Evolutionary conservation across 148 eudicot genomes (phyloP).

Genomic region (Euryodendron excelsum): DNA sequence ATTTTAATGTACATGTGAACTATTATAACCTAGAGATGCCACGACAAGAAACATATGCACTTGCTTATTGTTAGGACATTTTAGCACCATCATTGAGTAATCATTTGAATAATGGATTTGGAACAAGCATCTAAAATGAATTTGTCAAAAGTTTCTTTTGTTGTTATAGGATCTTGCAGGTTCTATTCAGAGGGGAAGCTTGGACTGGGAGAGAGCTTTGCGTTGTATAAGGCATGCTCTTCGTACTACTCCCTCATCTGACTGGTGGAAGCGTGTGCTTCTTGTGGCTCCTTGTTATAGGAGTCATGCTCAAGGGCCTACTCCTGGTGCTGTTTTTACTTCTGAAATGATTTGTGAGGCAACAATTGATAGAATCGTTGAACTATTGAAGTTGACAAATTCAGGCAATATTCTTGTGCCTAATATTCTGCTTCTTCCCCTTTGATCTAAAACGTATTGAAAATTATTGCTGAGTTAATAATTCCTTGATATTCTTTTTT

Average conservation of each 20-base stretch:
- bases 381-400: slow-evolving; percentile 86
- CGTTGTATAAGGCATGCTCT: slow-evolving; percentile 93
- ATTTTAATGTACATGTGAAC: background rate
- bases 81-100: background rate
- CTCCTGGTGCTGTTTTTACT: slow-evolving; percentile 94
- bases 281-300: slow-evolving; percentile 82
- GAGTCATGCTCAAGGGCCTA: slow-evolving; percentile 49
- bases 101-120: background rate
- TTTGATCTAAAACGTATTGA: background rate
- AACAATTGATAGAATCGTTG: slow-evolving; percentile 83
- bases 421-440: background rate
- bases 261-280: slow-evolving; percentile 98
- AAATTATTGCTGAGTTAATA: background rate
- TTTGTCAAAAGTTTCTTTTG: background rate
- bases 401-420: slow-evolving; percentile 55
- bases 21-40: background rate
- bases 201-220: slow-evolving; percentile 98
- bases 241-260: slow-evolving; percentile 91
- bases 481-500: background rate
- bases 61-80: background rate
- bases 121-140: background rate
- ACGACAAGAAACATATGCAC: background rate
- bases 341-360: slow-evolving; percentile 97
- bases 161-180: slow-evolving; percentile 74
- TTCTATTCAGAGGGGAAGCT: slow-evolving; percentile 84